These are phyloP conservation scores for Pleurotus cornucopiae DNA, from an alignment of 768 basidiomycete genomes.

Conservation along the genomic window DNA sequence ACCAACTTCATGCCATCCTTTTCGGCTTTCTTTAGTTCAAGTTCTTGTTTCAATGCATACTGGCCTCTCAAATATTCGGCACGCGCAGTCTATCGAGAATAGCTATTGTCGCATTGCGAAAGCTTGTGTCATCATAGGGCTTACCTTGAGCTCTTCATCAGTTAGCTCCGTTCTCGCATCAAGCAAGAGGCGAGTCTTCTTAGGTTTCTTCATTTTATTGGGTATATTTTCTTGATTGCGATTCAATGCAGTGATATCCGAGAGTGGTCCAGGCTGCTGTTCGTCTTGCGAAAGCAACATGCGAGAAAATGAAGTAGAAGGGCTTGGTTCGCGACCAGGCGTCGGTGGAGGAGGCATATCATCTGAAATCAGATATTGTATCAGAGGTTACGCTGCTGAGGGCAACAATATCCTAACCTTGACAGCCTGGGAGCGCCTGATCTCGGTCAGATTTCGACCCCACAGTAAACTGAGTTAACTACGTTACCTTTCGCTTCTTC, in stretches of 20 bases:
- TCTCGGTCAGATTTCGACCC: too few relatives aligned
- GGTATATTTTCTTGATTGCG: conserved; percentile 14
- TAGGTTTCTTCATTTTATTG: conserved; percentile 26
- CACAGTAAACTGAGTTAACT: too few relatives aligned
- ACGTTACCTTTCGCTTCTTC: conserved; percentile 3
- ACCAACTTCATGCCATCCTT: conserved; percentile 51
- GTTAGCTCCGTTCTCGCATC: conserved; percentile 78
- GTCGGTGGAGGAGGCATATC: conserved; percentile 13
- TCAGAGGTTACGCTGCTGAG: too few relatives aligned
- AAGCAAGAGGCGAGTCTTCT: conserved; percentile 54
- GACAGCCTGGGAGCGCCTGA: too few relatives aligned
- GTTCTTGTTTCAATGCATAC: conserved; percentile 42
- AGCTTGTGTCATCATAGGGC: conserved; percentile 2
- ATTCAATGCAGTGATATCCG: conserved; percentile 24
- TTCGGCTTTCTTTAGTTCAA: conserved; percentile 49
- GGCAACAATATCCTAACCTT: too few relatives aligned
- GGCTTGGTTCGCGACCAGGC: conserved; percentile 16
- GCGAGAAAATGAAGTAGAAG: conserved; percentile 34
- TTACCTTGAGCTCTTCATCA: conserved; percentile 75
- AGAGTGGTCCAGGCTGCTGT: conserved; percentile 21
- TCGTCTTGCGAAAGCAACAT: conserved; percentile 37
- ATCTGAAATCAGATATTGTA: conserved; percentile 9
- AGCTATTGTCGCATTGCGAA: background rate
- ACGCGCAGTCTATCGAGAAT: conserved; percentile 46
- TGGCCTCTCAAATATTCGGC: conserved; percentile 67